These are phyloP conservation scores for Phytopythium sindhum DNA, from an alignment of 352 stramenopile genomes.

Conservation along the genomic window DNA sequence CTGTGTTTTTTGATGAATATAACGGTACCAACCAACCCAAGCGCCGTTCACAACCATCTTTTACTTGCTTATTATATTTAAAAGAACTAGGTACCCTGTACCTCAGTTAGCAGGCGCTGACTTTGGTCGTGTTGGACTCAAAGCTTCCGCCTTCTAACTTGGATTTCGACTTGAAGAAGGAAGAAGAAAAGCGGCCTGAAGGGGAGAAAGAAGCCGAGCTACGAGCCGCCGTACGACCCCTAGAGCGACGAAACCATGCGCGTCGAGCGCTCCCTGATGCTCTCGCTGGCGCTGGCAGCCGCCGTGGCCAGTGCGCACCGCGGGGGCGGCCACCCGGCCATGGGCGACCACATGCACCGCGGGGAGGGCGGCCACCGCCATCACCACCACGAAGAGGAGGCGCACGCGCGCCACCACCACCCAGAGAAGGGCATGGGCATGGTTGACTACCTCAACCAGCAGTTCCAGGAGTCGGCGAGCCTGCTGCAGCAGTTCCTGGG, in stretches of 20 bases:
- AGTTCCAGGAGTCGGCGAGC: slow-evolving; percentile 35
- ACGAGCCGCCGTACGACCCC: no score
- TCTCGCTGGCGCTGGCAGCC: slow-evolving; percentile 17
- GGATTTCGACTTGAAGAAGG: slow-evolving; percentile 34
- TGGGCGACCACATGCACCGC: slow-evolving; percentile 1
- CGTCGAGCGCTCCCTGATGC: slow-evolving; percentile 16
- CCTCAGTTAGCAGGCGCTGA: neutral
- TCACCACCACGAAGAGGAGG: slow-evolving; percentile 5
- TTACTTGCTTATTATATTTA: neutral
- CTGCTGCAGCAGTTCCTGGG: slow-evolving; percentile 38
- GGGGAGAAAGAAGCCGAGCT: neutral
- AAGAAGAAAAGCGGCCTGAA: slow-evolving; percentile 4
- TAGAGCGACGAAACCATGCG: slow-evolving; percentile 15
- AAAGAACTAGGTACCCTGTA: neutral
- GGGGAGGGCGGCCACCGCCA: slow-evolving; percentile 2
- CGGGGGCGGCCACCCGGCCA: slow-evolving; percentile 5
- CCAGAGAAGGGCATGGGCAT: slow-evolving; percentile 14
- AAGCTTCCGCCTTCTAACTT: slow-evolving; percentile 18
- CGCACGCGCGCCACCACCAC: slow-evolving; percentile 4
- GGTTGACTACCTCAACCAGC: slow-evolving; percentile 27
- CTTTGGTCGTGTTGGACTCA: neutral
- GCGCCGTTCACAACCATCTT: neutral
- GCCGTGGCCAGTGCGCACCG: slow-evolving; percentile 18
- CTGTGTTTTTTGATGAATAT: no score
- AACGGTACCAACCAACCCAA: neutral